phyloP scores from a whole-genome alignment of 2,329 filamentous ascomycete species.

The Xylaria hypoxylon region DNA sequence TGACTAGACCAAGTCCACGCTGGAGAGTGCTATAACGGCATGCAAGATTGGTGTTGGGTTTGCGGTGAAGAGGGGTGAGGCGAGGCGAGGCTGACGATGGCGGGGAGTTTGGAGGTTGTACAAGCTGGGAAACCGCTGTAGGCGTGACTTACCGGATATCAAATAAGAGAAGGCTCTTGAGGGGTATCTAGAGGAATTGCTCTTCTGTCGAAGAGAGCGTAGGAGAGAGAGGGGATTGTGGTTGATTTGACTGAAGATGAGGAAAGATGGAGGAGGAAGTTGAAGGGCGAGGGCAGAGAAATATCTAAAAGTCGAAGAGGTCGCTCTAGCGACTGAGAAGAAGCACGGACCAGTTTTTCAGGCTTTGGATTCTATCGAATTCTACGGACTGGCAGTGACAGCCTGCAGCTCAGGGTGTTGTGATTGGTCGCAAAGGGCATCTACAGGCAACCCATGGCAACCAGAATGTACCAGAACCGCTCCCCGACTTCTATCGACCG shows the following conservation, averaged over 20 bases:
- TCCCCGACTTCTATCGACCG: conserved; percentile 27
- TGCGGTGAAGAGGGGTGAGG: conserved; percentile 10
- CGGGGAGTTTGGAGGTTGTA: conserved; percentile 24
- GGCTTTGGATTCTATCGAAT: conserved; percentile 50
- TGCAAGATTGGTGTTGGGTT: not conserved
- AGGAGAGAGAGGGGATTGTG: conserved; percentile 13
- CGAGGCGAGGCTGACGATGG: conserved; percentile 39
- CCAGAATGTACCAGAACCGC: conserved; percentile 41
- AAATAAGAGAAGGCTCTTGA: conserved; percentile 9
- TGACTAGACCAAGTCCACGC: not conserved
- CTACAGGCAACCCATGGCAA: conserved; percentile 40
- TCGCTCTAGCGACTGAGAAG: conserved; percentile 28
- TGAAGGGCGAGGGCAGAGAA: conserved; percentile 40
- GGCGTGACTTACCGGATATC: conserved; percentile 37
- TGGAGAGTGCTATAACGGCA: not conserved
- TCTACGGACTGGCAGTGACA: conserved; percentile 47
- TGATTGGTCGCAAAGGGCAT: conserved; percentile 42
- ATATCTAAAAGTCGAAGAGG: conserved; percentile 37
- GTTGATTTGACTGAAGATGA: conserved; percentile 32
- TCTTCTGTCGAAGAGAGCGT: conserved; percentile 31
- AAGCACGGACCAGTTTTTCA: conserved; percentile 47
- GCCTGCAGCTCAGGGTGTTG: conserved; percentile 28
- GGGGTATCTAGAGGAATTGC: conserved; percentile 34
- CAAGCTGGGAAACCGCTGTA: not conserved
- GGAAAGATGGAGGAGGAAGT: conserved; percentile 27